Conservation (phyloP, 2,329 filamentous ascomycete species). For the Colletotrichum tamarilloi region DNA sequence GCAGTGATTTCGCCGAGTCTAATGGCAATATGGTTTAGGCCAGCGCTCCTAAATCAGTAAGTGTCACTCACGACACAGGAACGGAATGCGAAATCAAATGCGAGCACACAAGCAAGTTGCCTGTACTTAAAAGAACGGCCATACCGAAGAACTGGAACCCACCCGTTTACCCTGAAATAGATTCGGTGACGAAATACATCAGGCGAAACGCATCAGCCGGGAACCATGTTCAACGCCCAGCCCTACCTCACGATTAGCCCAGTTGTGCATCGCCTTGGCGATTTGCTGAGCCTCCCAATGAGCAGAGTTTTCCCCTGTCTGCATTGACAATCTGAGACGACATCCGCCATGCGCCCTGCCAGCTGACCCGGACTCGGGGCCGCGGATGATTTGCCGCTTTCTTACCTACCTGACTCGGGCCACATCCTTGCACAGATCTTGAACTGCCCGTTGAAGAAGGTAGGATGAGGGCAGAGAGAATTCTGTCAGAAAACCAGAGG, state of each 20-base stretch:
- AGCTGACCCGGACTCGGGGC: slow-evolving; percentile 7
- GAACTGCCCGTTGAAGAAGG: neutral
- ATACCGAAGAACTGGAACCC: slow-evolving; percentile 16
- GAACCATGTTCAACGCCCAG: neutral
- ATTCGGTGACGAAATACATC: slow-evolving; percentile 18
- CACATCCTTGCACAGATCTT: slow-evolving; percentile 17
- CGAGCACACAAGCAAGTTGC: slow-evolving; percentile 2
- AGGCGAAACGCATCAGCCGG: slow-evolving; percentile 7
- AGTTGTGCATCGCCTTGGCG: slow-evolving; percentile 10
- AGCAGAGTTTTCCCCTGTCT: slow-evolving; percentile 8
- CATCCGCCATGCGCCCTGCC: slow-evolving; percentile 16
- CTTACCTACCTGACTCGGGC: slow-evolving; percentile 17
- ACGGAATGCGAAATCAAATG: neutral
- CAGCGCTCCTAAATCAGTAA: neutral
- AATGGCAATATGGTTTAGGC: neutral
- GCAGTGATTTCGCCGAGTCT: neutral
- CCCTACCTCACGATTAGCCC: slow-evolving; percentile 13
- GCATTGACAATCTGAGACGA: slow-evolving; percentile 27
- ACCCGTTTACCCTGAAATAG: slow-evolving; percentile 13
- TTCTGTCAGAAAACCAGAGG: neutral
- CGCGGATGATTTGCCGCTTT: slow-evolving; percentile 14
- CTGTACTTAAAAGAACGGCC: slow-evolving; percentile 11
- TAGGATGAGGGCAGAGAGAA: neutral
- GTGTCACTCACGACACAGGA: neutral
- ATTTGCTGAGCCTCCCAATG: neutral